Conservation (phyloP, 306 rosid genomes). For the Abrus pulchellus region DNA sequence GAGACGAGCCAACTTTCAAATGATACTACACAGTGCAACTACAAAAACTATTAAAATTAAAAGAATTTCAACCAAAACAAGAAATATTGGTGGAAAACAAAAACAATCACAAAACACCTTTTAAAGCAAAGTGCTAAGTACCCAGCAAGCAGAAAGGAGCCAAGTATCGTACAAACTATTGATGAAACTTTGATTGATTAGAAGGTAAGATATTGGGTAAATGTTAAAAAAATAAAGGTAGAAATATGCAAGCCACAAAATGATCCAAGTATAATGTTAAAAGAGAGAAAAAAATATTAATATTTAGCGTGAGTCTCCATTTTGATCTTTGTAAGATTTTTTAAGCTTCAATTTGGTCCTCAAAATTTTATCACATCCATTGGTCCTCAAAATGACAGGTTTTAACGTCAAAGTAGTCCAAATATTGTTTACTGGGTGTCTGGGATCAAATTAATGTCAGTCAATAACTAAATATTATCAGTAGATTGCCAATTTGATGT, state of each 20-base stretch:
- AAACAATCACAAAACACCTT: conserved; percentile 14
- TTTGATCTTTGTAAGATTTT: background rate
- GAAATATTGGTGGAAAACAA: background rate
- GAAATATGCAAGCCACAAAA: conserved; percentile 13
- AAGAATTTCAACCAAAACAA: conserved; percentile 41
- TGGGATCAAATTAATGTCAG: conserved; percentile 10
- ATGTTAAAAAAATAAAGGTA: conserved; percentile 4
- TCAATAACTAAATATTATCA: conserved; percentile 20
- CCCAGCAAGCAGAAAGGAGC: conserved; percentile 27
- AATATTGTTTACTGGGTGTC: background rate
- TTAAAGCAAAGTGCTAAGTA: conserved; percentile 28
- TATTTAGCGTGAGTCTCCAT: conserved; percentile 30
- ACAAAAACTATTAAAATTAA: conserved; percentile 12
- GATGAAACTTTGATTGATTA: conserved; percentile 35
- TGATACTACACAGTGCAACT: conserved; percentile 22
- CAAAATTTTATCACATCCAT: background rate
- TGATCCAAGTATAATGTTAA: background rate
- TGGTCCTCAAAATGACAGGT: conserved; percentile 5
- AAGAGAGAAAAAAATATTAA: conserved; percentile 12
- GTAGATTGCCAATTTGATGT: background rate
- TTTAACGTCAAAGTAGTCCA: conserved; percentile 13
- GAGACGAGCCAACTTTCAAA: conserved; percentile 52
- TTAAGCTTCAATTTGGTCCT: conserved; percentile 4
- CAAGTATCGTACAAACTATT: conserved; percentile 23
- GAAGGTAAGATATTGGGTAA: conserved; percentile 26